Evolutionary conservation across 2,329 filamentous ascomycete genomes (phyloP), one percentile per base, ranked within the genome.

Genomic region (Akanthomyces muscarius): DNA sequence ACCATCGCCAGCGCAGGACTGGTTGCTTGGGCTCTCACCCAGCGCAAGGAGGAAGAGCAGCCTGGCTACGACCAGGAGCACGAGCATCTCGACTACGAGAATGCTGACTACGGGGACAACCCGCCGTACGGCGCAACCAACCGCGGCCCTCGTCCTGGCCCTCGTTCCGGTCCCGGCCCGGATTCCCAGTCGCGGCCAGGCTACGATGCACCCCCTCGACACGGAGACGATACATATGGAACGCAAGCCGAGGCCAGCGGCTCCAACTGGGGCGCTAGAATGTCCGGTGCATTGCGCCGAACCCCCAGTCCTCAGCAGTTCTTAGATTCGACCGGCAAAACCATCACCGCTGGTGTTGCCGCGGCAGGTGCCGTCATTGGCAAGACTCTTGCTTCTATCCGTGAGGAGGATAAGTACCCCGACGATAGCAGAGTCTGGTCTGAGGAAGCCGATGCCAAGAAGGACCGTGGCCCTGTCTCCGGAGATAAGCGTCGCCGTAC

Each of bases 1-100:
- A 93, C 92, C 53, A 86, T 96, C 69, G 94, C 94, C 65, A 92
- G 93, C 25, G 88, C 90, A 62, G 92, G 93, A 41, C 78, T 96
- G 54, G 93, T 89, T 59, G 92, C 92, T 63, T 98, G 94, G 94
- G 86, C 93, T 65, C 97, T 92, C 92, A 96, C 90, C 74, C 92
- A 96, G 78, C 89, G 91, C 71, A 86, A 83, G 71, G 88, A 90
- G 68, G 85, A 88, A 64, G 88, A 91, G 60, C 88, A 92, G 33
- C 84, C 87, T 60, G 83, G 85, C 63, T 82, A 87, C 66, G 81
- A 83, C 66, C 55, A 62, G 48, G 84, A 86, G 60, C 78, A 80
- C 61, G 78, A 79, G 69, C 80, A 80, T 65, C 74, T 81, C 65
- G 79, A 80, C 73, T 78, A 78, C 66, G 75, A 74, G 63, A 74